phyloP scores from a whole-genome alignment of 768 basidiomycete species.

The Exidia glandulosa region DNA sequence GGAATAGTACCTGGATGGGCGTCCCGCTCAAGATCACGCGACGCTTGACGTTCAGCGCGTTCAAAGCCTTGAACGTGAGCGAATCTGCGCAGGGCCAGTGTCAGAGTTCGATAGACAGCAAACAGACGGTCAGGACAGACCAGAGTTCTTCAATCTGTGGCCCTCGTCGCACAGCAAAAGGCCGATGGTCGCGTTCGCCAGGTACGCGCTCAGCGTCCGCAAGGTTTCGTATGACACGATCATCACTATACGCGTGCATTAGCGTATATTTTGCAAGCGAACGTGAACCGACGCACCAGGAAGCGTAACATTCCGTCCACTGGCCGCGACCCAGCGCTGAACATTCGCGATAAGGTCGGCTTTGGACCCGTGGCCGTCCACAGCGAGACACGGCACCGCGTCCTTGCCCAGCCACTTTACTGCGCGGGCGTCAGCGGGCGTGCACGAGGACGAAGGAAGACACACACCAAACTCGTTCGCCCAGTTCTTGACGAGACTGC shows the following conservation, averaged over 20 bases:
- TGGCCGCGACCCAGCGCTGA: constrained; percentile 79
- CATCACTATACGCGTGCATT: constrained; percentile 52
- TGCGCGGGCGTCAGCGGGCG: constrained; percentile 19
- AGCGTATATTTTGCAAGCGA: not conserved
- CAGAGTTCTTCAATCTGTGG: constrained; percentile 93
- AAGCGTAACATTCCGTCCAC: constrained; percentile 81
- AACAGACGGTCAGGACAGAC: constrained; percentile 46
- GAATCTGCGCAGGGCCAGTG: too few relatives aligned
- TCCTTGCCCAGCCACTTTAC: constrained; percentile 94
- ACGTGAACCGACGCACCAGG: constrained; percentile 49
- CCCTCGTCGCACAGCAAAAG: constrained; percentile 95
- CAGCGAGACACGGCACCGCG: constrained; percentile 67
- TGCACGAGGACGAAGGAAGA: not conserved
- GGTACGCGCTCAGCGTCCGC: constrained; percentile 62
- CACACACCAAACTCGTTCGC: constrained; percentile 85
- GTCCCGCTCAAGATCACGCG: constrained; percentile 92
- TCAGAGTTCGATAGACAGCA: constrained; percentile 3
- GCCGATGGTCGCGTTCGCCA: constrained; percentile 75
- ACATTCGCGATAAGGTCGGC: constrained; percentile 69
- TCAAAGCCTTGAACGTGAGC: constrained; percentile 76
- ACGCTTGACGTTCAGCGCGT: constrained; percentile 71
- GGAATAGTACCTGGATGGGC: constrained; percentile 60
- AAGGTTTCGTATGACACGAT: constrained; percentile 98
- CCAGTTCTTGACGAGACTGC: constrained; percentile 96
- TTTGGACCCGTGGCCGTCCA: constrained; percentile 90